Conservation (phyloP, 331 rosid species). For the Prunus yedoensis region DNA sequence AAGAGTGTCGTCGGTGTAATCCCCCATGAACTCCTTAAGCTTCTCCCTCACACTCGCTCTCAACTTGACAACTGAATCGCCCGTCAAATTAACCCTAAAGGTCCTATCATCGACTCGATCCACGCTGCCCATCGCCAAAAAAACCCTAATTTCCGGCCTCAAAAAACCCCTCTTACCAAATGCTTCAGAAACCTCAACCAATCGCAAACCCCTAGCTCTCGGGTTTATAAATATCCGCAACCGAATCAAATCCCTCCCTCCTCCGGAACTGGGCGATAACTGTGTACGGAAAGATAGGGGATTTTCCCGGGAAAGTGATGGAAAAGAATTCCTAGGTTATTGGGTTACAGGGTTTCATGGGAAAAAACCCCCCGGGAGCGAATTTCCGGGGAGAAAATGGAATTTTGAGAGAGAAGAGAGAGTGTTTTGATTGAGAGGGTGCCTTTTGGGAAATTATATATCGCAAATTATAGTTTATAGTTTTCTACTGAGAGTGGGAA, state of each 20-base stretch:
- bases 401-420: background rate
- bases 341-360: background rate
- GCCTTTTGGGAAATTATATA: background rate
- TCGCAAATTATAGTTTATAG: no score
- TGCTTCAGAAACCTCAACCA: background rate
- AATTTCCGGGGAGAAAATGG: background rate
- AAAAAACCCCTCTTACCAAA: background rate
- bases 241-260: slow-evolving; percentile 12
- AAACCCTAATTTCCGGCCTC: slow-evolving; percentile 46
- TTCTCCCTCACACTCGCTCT: slow-evolving; percentile 67
- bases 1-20: slow-evolving; percentile 90
- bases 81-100: slow-evolving; percentile 55
- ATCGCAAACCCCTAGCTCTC: slow-evolving; percentile 29
- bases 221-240: background rate
- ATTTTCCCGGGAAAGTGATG: slow-evolving; percentile 11
- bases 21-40: slow-evolving; percentile 95
- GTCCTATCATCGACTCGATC: slow-evolving; percentile 64
- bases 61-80: slow-evolving; percentile 55
- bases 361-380: background rate
- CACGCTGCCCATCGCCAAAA: slow-evolving; percentile 66
- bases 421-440: background rate
- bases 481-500: no score
- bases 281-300: background rate
- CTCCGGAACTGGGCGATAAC: background rate
- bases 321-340: background rate